A percentile compares a stretch with the other conserved stretches of the same genome.
phyloP scores from a whole-genome alignment of 208 protist species.

The Acanthamoeba royreba region DNA sequence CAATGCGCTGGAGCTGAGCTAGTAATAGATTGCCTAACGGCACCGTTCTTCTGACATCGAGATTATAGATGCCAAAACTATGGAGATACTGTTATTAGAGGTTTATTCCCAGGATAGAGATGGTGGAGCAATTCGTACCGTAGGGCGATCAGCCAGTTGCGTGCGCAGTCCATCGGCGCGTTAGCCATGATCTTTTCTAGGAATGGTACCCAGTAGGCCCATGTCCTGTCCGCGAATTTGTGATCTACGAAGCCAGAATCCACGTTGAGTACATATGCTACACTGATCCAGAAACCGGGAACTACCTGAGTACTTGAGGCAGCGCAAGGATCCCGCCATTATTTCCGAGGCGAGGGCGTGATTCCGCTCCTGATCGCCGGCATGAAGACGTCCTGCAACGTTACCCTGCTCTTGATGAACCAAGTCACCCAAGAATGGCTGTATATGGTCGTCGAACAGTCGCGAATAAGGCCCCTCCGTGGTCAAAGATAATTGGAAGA shows the following conservation, averaged over 20 bases:
- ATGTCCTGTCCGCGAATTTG: background rate
- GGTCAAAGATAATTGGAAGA: background rate
- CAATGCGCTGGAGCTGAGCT: background rate
- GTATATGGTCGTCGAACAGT: background rate
- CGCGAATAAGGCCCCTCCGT: background rate
- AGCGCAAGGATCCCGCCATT: background rate
- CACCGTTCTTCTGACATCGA: background rate
- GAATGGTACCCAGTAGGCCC: background rate
- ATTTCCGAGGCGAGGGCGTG: background rate
- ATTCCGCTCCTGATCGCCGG: background rate
- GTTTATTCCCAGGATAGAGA: too few species aligned
- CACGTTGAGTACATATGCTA: background rate
- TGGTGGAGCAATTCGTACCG: too few species aligned
- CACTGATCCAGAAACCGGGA: too few species aligned
- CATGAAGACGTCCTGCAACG: background rate
- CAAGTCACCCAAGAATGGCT: background rate
- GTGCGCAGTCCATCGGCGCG: background rate
- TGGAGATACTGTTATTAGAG: too few species aligned
- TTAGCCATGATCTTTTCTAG: background rate
- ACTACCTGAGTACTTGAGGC: background rate
- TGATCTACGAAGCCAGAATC: background rate
- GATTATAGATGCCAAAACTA: background rate
- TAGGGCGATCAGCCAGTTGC: background rate
- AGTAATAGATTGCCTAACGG: background rate
- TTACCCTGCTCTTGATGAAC: background rate